phyloP scores from a whole-genome alignment of 768 basidiomycete genomes.

The Boletus sp. region DNA sequence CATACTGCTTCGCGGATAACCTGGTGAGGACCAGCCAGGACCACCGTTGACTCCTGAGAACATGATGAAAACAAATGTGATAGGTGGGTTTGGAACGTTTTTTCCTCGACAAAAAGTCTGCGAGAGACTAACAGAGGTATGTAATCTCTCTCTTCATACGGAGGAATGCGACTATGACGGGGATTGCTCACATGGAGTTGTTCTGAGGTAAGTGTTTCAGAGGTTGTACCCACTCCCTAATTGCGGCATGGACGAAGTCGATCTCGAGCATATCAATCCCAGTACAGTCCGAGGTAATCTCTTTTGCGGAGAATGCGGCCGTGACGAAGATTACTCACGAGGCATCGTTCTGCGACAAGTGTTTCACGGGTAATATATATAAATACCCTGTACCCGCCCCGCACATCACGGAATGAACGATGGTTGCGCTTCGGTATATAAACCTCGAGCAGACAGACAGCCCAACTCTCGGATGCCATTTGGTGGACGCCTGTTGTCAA shows the following conservation, averaged over 20 bases:
- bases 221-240: neutral
- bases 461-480: neutral
- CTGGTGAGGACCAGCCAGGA: neutral
- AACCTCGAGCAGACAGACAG: neutral
- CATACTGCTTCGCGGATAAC: neutral
- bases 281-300: neutral
- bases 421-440: neutral
- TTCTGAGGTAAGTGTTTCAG: neutral
- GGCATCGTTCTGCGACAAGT: neutral
- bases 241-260: neutral
- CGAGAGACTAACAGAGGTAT: neutral
- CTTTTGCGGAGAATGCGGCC: neutral
- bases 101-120: neutral
- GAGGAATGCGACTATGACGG: neutral
- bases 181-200: neutral
- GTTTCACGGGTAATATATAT: neutral
- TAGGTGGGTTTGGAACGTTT: neutral
- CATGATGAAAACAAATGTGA: neutral
- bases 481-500: neutral
- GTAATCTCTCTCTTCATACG: neutral
- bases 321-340: neutral
- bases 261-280: neutral
- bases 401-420: neutral
- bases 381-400: neutral
- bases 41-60: too few species aligned